Base-by-base conservation (phyloP, 371 early-diverging fungal genomes). In the Mortierella sp. region DNA sequence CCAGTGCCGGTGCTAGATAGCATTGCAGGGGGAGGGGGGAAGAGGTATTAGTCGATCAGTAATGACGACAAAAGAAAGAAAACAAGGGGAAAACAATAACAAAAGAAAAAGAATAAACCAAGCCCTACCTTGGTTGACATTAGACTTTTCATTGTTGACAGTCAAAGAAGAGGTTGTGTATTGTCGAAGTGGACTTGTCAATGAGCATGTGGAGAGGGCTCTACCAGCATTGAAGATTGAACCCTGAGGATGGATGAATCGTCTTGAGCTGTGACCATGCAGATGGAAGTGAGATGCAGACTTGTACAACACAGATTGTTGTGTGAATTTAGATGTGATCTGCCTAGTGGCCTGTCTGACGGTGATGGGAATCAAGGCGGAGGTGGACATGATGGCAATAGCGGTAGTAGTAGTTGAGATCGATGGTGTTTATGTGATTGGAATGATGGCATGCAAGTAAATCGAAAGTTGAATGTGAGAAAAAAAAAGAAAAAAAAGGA, bases 51-150 rank as follows among this genome's bases (percentile, higher is more conserved):
- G n/a, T 16, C 16, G 7, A 8, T 5, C 50, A 50, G n/a, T n/a
- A 50, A n/a, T n/a, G 45, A 15, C 7, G 36, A 36, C 36, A 36
- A 36, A 36, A 3, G 6, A 16, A 45, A 45, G n/a, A n/a, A 45
- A 52, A 21, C 52, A 52, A 21, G 36, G 36, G 7, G 7, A 36
- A 11, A 52, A 21, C 52, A 52, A 21, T 52, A 21, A 21, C 22
- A 21, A 52, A 28, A 55, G 7, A 55, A 24, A 28, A 10, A 9
- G 32, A 2, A 28, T 52, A 21, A 15, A 48, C 9, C 4, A n/a
- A 3, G 21, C 22, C 22, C 4, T 79, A 75, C 81, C 81, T 63
- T 75, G 81, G 55, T 80, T 80, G 43, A 80, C 63, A 58, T 68
- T 80, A 19, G 75, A 63, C 64, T 80, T 80, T 64, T 80, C 80